Percentiles rank a stretch among this genome's conserved stretches.
Conservation (phyloP, 305 asterid genomes). For the Andrographis paniculata region DNA sequence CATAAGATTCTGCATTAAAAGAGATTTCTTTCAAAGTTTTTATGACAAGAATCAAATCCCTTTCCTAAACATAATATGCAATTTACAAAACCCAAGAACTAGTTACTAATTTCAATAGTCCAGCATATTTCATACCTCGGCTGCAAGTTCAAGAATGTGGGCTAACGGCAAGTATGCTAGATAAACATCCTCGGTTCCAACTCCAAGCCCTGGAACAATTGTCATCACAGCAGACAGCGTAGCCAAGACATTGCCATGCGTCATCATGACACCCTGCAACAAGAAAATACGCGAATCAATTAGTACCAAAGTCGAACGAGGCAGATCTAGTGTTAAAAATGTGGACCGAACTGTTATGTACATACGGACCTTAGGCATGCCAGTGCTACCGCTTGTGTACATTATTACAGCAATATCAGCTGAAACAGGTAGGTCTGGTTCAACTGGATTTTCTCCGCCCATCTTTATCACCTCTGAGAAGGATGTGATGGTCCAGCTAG, state of each 20-base stretch:
- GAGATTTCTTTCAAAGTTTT: constrained; percentile 4
- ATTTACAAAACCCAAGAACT: not conserved
- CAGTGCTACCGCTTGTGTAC: constrained; percentile 99
- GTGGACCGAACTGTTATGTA: not conserved
- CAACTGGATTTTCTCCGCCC: constrained; percentile 69
- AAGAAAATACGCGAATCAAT: constrained; percentile 8
- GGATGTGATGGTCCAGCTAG: constrained; percentile 58
- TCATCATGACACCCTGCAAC: constrained; percentile 96
- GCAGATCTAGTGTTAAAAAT: not conserved
- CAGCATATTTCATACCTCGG: constrained; percentile 54
- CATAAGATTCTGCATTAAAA: constrained; percentile 50
- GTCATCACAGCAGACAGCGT: constrained; percentile 91
- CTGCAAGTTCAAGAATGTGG: constrained; percentile 95
- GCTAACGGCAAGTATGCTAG: constrained; percentile 94
- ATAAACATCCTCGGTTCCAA: constrained; percentile 72
- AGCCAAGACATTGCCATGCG: constrained; percentile 85
- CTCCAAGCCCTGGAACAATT: constrained; percentile 76
- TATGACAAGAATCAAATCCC: constrained; percentile 5
- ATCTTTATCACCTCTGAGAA: constrained; percentile 63
- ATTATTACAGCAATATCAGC: constrained; percentile 94
- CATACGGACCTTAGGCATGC: constrained; percentile 84
- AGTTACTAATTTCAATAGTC: constrained; percentile 1
- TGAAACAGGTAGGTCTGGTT: constrained; percentile 74
- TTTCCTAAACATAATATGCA: not conserved
- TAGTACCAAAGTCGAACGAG: not conserved